phyloP scores from a whole-genome alignment of 2,329 filamentous ascomycete species.

The Cytospora mali region DNA sequence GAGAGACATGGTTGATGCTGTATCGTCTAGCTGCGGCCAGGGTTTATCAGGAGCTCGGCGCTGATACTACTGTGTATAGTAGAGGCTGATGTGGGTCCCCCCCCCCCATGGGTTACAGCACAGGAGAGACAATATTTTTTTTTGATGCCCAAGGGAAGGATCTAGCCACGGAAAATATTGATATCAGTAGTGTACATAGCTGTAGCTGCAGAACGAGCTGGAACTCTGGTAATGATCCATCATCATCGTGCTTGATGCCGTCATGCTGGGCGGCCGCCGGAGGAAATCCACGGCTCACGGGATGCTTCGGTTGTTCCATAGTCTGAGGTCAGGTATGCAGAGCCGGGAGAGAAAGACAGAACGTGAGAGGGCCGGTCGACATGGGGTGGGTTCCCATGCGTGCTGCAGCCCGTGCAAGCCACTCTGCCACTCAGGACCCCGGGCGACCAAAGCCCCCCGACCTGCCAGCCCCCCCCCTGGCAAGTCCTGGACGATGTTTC shows the following conservation, averaged over 20 bases:
- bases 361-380: conserved; percentile 16
- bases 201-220: too few species aligned
- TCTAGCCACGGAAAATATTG: not conserved
- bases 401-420: too few species aligned
- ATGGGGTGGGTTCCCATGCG: not conserved
- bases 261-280: not conserved
- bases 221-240: too few species aligned
- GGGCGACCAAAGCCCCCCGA: conserved; percentile 15
- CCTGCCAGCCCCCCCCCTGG: not conserved
- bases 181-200: too few species aligned
- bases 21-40: not conserved
- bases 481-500: conserved; percentile 13
- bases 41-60: not conserved
- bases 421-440: conserved; percentile 18
- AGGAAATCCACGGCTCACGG: not conserved
- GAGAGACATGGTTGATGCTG: conserved; percentile 8
- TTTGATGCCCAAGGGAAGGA: not conserved
- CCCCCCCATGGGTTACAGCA: not conserved
- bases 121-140: not conserved
- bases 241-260: not conserved
- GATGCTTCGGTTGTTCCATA: conserved; percentile 2
- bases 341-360: conserved; percentile 3
- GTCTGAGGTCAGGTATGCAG: conserved; percentile 4
- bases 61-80: not conserved
- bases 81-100: too few species aligned